These are phyloP conservation scores for Nannizziopsis barbatae DNA, from an alignment of 2,329 filamentous ascomycete species.

Conservation along the genomic window DNA sequence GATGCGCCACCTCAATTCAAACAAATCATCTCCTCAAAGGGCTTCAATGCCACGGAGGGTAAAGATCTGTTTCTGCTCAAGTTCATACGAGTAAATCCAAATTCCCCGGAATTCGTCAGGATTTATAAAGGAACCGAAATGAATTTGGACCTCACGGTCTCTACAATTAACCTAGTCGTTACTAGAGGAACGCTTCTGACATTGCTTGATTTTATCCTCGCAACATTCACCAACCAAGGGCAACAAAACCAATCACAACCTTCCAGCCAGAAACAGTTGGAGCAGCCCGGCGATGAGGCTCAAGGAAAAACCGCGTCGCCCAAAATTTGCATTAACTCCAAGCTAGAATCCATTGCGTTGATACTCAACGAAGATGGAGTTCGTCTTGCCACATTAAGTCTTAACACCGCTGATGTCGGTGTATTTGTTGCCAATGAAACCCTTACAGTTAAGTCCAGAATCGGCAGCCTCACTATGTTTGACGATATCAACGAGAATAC, in stretches of 20 bases:
- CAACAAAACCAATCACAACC: slow-evolving; percentile 35
- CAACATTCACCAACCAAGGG: slow-evolving; percentile 68
- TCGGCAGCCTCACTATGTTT: slow-evolving; percentile 78
- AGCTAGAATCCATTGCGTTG: slow-evolving; percentile 83
- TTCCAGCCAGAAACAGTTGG: slow-evolving; percentile 19
- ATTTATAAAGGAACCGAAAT: slow-evolving; percentile 89
- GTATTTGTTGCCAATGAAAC: slow-evolving; percentile 77
- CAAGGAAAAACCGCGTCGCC: slow-evolving; percentile 39
- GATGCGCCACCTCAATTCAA: slow-evolving; percentile 75
- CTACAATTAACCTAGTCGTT: slow-evolving; percentile 91
- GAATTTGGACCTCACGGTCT: slow-evolving; percentile 80
- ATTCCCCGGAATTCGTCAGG: slow-evolving; percentile 85
- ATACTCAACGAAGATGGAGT: slow-evolving; percentile 98
- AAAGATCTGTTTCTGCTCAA: slow-evolving; percentile 79
- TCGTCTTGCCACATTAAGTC: slow-evolving; percentile 77
- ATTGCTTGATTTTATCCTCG: slow-evolving; percentile 81
- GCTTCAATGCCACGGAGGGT: slow-evolving; percentile 55
- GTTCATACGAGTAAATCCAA: slow-evolving; percentile 76
- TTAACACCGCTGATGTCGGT: slow-evolving; percentile 84
- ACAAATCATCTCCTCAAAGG: slow-evolving; percentile 90
- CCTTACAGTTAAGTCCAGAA: slow-evolving; percentile 74
- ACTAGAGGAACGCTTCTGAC: slow-evolving; percentile 88
- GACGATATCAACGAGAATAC: slow-evolving; percentile 87
- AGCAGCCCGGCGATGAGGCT: slow-evolving; percentile 21
- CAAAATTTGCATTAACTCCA: slow-evolving; percentile 85